Conservation (phyloP, 2,329 filamentous ascomycete genomes). For the Cladosporium cucumerinum region DNA sequence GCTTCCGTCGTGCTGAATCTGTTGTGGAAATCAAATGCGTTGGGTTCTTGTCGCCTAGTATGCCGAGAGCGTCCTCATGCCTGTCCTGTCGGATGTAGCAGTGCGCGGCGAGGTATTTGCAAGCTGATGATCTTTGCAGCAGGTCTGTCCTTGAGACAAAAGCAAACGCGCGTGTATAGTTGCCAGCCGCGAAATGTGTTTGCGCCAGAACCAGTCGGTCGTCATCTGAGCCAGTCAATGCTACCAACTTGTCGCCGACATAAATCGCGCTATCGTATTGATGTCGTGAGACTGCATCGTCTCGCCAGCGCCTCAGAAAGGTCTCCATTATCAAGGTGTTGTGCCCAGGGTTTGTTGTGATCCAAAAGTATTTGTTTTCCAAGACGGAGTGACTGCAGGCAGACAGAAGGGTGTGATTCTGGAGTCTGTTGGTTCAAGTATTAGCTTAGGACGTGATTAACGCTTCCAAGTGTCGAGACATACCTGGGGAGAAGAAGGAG, state of each 20-base stretch:
- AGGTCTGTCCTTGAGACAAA: conserved; percentile 83
- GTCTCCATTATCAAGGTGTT: conserved; percentile 66
- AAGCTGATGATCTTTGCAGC: conserved; percentile 75
- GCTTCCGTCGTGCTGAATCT: conserved; percentile 65
- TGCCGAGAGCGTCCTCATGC: conserved; percentile 79
- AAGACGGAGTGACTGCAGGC: neutral
- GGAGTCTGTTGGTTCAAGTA: neutral
- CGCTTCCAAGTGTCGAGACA: conserved; percentile 16
- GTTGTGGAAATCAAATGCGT: conserved; percentile 73
- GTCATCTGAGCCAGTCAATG: conserved; percentile 91
- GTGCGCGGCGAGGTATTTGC: conserved; percentile 87
- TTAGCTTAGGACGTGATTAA: neutral
- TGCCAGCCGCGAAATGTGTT: conserved; percentile 91
- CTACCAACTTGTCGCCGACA: conserved; percentile 93
- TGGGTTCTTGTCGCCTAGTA: conserved; percentile 93
- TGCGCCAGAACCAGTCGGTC: conserved; percentile 98
- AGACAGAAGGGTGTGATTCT: neutral
- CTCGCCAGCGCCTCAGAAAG: conserved; percentile 89
- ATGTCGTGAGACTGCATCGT: conserved; percentile 91
- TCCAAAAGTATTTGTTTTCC: neutral
- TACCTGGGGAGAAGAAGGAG: conserved; percentile 21
- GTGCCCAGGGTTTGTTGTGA: neutral
- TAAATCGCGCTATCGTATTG: conserved; percentile 97
- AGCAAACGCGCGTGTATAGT: conserved; percentile 86
- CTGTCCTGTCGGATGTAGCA: conserved; percentile 90